Conservation (phyloP, 1,284 basidiomycete species). For the Vanrija sp. region DNA sequence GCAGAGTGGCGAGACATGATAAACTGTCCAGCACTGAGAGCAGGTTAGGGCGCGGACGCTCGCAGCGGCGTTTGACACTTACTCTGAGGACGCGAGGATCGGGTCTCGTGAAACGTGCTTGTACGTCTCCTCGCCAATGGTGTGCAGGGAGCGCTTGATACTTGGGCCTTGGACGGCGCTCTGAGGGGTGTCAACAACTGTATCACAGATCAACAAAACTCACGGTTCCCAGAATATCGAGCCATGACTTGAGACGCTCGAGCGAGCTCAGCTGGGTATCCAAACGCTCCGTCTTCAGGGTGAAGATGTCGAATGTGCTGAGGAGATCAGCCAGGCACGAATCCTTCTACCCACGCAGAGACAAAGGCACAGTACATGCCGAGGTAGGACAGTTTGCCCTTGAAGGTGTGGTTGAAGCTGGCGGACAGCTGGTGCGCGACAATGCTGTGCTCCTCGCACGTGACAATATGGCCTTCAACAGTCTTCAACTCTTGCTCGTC, state of each 20-base stretch:
- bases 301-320: conserved; percentile 12
- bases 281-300: neutral
- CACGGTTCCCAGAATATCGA: conserved; percentile 9
- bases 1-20: too few relatives aligned
- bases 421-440: conserved; percentile 2
- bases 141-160: conserved; percentile 8
- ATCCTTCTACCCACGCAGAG: conserved; percentile 3
- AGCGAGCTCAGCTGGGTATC: conserved; percentile 4
- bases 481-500: neutral
- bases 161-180: conserved; percentile 9
- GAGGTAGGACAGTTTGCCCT: conserved; percentile 6
- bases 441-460: conserved; percentile 7
- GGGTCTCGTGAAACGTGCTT: conserved; percentile 4
- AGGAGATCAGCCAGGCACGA: neutral
- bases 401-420: conserved; percentile 9
- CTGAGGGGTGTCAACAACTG: neutral
- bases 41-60: neutral
- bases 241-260: conserved; percentile 7
- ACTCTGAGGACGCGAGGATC: conserved; percentile 5
- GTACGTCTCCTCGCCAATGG: conserved; percentile 1
- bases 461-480: conserved; percentile 3
- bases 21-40: too few relatives aligned
- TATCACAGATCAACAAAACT: neutral
- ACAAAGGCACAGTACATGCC: conserved; percentile 14
- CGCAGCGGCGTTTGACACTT: neutral